Percentiles rank a stretch among this genome's conserved stretches.
phyloP scores from a whole-genome alignment of 495 filamentous ascomycete species.

The Poronia punctata region DNA sequence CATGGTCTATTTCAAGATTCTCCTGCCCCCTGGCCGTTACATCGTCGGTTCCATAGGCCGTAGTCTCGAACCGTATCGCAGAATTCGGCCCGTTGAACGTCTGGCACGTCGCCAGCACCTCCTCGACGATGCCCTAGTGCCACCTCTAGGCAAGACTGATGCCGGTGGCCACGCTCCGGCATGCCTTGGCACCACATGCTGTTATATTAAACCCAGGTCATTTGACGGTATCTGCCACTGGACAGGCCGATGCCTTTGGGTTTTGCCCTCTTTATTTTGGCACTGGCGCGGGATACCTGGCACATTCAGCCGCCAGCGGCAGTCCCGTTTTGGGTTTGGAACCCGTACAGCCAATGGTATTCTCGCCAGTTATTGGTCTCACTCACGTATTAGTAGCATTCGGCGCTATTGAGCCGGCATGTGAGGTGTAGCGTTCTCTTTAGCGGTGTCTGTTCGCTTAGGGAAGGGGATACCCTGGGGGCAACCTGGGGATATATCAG shows the following conservation, averaged over 20 bases:
- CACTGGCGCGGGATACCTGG: constrained; percentile 16
- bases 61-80: too few relatives aligned
- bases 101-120: neutral
- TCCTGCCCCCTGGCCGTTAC: too few relatives aligned
- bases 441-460: neutral
- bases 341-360: constrained; percentile 20
- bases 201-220: constrained; percentile 7
- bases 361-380: constrained; percentile 13
- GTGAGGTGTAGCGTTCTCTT: constrained; percentile 14
- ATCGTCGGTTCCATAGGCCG: neutral
- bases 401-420: constrained; percentile 16
- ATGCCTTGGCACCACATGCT: neutral
- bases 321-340: constrained; percentile 1
- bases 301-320: constrained; percentile 24
- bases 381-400: constrained; percentile 12
- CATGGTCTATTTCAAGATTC: too few relatives aligned
- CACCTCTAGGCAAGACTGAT: too few relatives aligned
- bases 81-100: constrained; percentile 2
- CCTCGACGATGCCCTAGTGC: too few relatives aligned
- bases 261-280: constrained; percentile 2
- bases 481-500: constrained; percentile 8
- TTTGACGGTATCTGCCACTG: neutral
- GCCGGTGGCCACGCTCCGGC: constrained; percentile 2
- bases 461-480: too few relatives aligned
- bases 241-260: neutral